These are phyloP conservation scores for Guyanaporus albipodus DNA, from an alignment of 768 basidiomycete species.

Conservation along the genomic window DNA sequence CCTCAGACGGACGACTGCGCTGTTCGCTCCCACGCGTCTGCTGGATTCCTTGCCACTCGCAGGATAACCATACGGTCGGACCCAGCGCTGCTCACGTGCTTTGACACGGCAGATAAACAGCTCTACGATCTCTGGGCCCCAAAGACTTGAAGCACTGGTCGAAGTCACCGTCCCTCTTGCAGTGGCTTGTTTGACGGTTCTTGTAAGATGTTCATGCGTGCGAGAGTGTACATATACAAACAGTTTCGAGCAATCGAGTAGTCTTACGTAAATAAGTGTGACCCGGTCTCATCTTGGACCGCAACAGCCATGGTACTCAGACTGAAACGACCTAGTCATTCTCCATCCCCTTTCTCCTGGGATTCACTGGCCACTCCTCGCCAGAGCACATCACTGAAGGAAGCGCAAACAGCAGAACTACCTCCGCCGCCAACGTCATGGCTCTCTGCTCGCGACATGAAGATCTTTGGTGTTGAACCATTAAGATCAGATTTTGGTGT, in stretches of 20 bases:
- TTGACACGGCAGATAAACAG: conserved; percentile 72
- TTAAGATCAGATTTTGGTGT: conserved; percentile 63
- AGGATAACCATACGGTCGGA: conserved; percentile 57
- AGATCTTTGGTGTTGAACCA: conserved; percentile 77
- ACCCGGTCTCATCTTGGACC: background rate
- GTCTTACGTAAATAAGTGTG: conserved; percentile 20
- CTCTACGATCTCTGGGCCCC: conserved; percentile 78
- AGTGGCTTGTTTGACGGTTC: background rate
- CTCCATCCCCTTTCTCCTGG: conserved; percentile 63
- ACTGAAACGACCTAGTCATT: conserved; percentile 40
- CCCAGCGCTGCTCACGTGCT: conserved; percentile 63
- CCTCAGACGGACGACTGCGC: conserved; percentile 17
- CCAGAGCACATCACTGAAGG: conserved; percentile 29
- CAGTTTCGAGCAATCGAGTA: too few species aligned
- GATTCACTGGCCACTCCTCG: conserved; percentile 38
- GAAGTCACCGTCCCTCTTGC: background rate
- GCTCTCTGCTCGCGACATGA: conserved; percentile 85
- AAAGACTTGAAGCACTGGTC: conserved; percentile 4
- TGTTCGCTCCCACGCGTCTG: conserved; percentile 16
- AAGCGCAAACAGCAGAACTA: conserved; percentile 39
- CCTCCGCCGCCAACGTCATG: conserved; percentile 79
- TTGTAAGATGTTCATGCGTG: too few species aligned
- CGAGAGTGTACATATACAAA: background rate
- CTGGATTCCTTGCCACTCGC: conserved; percentile 28
- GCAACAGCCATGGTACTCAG: conserved; percentile 38